Conservation (phyloP, 148 eudicot genomes). For the Limonium bicolor region DNA sequence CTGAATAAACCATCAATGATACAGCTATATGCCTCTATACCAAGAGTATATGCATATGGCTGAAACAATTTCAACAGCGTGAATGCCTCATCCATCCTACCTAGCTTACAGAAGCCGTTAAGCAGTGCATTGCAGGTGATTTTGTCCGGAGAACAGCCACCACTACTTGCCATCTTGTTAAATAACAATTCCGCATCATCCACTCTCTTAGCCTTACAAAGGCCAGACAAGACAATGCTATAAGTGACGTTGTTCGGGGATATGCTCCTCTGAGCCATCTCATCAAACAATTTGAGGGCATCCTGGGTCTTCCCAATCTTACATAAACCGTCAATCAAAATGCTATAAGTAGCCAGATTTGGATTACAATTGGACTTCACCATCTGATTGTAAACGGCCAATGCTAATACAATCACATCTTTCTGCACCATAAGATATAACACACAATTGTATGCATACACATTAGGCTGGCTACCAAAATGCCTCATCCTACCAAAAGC, state of each 20-base stretch:
- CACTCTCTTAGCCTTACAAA: conserved; percentile 46
- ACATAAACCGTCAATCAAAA: conserved; percentile 68
- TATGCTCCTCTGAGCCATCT: conserved; percentile 47
- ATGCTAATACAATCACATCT: conserved; percentile 39
- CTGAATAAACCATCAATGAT: conserved; percentile 63
- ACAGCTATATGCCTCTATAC: conserved; percentile 36
- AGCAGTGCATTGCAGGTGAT: conserved; percentile 46
- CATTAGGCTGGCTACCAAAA: conserved; percentile 42
- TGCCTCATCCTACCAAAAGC: conserved; percentile 57
- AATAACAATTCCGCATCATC: conserved; percentile 43
- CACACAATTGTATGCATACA: conserved; percentile 41
- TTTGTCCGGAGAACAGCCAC: conserved; percentile 37
- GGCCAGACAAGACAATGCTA: conserved; percentile 50
- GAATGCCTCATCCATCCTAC: conserved; percentile 47
- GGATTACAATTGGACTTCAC: conserved; percentile 44
- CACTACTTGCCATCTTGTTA: conserved; percentile 26
- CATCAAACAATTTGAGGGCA: conserved; percentile 53
- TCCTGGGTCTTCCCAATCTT: conserved; percentile 38
- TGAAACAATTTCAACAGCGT: conserved; percentile 20
- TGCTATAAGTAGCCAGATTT: conserved; percentile 36
- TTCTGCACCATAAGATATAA: conserved; percentile 45
- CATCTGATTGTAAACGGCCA: conserved; percentile 60
- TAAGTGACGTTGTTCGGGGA: conserved; percentile 35
- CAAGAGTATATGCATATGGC: conserved; percentile 31
- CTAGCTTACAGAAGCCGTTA: conserved; percentile 52